Base-by-base conservation (phyloP, 2,329 filamentous ascomycete genomes). In the Sarocladiaceae sp. region DNA sequence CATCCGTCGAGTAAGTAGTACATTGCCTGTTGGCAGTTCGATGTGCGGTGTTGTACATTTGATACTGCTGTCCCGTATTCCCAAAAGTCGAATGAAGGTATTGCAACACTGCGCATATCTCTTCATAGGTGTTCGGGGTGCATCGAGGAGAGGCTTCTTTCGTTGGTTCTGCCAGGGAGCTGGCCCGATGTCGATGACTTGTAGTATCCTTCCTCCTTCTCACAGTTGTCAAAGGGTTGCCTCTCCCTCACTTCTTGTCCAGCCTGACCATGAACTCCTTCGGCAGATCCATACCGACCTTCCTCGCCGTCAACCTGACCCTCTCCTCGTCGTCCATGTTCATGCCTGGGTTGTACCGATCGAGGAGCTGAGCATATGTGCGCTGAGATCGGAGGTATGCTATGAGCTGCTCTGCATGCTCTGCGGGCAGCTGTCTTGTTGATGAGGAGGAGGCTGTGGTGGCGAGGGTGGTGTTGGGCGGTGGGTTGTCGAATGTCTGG, bases 281-380 rank as follows among this genome's bases (percentile, higher is more conserved):
- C 0, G 91, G 91, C 64, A 97, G 61, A 64, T 96, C 77, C 84
- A 96, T 88, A 15, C 91, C 93, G 32, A 97, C 89, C 59, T 87
- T 79, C 65, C 88, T 73, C 7, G 93, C 93, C 44, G 86, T 85
- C 69, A 96, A 69, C 47, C 88, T 70, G 33, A 96, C 82, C 48
- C 87, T 75, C 69, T 97, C 90, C 65, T 94, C 82, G 60, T 82
- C 83, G 52, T 85, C 80, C 83, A 95, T 87, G 53, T 80, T 78
- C 80, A 94, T 88, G 15, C 90, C 89, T 0, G 89, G 89, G 63
- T 97, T 97, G 67, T 98, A 97, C 55, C 90, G 76, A 66, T 96
- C 90, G 29, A 97, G 63, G 33, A 97, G 68, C 13, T 80, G 83
- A 20, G 80, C 76, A 62, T 97, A 96, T 60, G 79, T 78, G 43